Evolutionary conservation across 2,329 filamentous ascomycete species (phyloP), one percentile per base, ranked within the genome.

Genomic region (Nemania serpens): DNA sequence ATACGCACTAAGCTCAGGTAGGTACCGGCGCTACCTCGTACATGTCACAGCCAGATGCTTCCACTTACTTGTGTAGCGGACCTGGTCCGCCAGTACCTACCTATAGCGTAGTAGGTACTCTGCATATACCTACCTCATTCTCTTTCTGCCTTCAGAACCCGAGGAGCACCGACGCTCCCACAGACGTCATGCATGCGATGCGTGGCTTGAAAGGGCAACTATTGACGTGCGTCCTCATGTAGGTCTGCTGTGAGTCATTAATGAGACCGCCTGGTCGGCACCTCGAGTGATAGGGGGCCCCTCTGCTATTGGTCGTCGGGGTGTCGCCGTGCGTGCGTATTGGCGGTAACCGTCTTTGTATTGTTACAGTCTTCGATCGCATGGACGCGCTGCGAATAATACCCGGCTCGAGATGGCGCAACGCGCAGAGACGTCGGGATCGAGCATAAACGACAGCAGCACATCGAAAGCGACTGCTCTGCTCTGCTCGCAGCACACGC

Each of bases 231-330:
- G 62, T 45, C 43, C 49, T 60, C 20, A 59, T 71, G 69, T 71
- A 67, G 67, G 69, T 68, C 54, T 62, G 12, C 62, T 71, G 69
- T 71, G 69, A 71, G 69, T 71, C 68, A 71, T 69, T 29, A 54
- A 29, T 60, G 63, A 48, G 51, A 48, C 54, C 41, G 18, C 42
- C 57, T 48, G 45, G 39, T 29, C 41, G 48, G 56, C 41, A 51
- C 18, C 17, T 49, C 60, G 57, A 52, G 39, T 59, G 43, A 49
- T 43, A 53, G 42, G 55, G 11, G 58, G 58, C 51, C 43, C 13
- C 25, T 12, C 51, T 39, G 51, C 55, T 25, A 65, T 65, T 66
- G 53, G 60, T 51, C 55, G 3, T 12, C 11, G 11, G 10, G 5
- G 13, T 25, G 18, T n/a, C 34, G 60, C 59, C 33, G 11, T 39